A percentile compares a stretch with the other conserved stretches of the same genome.
These are phyloP conservation scores for Gonium pectorale DNA, from an alignment of 139 green algal genomes.

Conservation along the genomic window DNA sequence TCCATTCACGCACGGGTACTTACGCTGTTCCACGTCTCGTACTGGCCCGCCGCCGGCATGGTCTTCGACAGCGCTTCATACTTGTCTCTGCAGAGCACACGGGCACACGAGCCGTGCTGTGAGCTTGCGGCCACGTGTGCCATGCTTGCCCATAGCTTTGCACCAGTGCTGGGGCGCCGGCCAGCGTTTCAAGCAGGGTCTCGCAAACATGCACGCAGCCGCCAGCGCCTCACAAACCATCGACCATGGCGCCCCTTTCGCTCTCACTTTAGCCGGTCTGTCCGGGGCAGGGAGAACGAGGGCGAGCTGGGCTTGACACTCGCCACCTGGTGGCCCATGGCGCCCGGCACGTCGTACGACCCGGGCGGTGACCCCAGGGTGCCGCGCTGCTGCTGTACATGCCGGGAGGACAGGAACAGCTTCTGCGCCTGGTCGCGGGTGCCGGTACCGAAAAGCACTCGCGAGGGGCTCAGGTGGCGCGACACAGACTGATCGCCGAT, in stretches of 20 bases:
- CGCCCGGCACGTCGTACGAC: slow-evolving; percentile 10
- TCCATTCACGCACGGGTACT: too few relatives aligned
- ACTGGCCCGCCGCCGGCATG: slow-evolving; percentile 37
- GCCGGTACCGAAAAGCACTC: slow-evolving; percentile 10
- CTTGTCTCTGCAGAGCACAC: slow-evolving; percentile 38
- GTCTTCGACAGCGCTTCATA: slow-evolving; percentile 33
- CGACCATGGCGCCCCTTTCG: too few relatives aligned
- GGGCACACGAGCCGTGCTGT: too few relatives aligned
- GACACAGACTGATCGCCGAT: background rate
- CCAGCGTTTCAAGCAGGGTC: too few relatives aligned
- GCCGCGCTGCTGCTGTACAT: slow-evolving; percentile 16
- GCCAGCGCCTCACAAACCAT: too few relatives aligned
- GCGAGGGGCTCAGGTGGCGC: background rate
- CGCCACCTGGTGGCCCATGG: slow-evolving; percentile 20
- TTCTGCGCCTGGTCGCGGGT: slow-evolving; percentile 6
- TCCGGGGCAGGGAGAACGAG: slow-evolving; percentile 29
- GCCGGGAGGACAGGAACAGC: slow-evolving; percentile 4
- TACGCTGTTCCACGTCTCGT: slow-evolving; percentile 43
- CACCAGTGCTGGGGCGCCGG: too few relatives aligned
- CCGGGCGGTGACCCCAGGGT: slow-evolving; percentile 39
- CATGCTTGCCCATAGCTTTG: too few relatives aligned
- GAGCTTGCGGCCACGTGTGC: too few relatives aligned
- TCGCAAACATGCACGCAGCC: too few relatives aligned
- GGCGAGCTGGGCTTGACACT: slow-evolving; percentile 27
- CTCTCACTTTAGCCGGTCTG: slow-evolving; percentile 43